A percentile compares a stretch with the other conserved stretches of the same genome.
phyloP scores from a whole-genome alignment of 108 stramenopile genomes.

The Pseudonitzschia multistriata region DNA sequence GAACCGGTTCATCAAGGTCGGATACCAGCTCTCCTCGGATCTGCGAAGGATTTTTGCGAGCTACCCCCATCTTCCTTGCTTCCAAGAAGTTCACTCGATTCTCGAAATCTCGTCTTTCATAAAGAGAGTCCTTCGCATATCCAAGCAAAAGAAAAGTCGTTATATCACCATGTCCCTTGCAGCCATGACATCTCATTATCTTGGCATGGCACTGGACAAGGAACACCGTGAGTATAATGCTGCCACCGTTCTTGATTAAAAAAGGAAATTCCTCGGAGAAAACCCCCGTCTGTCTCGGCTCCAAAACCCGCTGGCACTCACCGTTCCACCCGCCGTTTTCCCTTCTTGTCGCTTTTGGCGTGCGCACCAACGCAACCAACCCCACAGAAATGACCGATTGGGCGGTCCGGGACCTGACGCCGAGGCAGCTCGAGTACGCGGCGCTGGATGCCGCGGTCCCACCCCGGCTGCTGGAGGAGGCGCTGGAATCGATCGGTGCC shows the following conservation, averaged over 20 bases:
- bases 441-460: conserved; percentile 48
- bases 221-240: conserved; percentile 26
- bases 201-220: conserved; percentile 37
- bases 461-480: conserved; percentile 20
- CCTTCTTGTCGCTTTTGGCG: neutral
- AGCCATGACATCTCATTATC: conserved; percentile 27
- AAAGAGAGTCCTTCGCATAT: conserved; percentile 24
- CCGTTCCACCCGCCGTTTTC: neutral
- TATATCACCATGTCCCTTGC: conserved; percentile 32
- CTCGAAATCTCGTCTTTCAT: conserved; percentile 28
- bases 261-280: neutral
- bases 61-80: conserved; percentile 38
- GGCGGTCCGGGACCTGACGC: conserved; percentile 26
- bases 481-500: conserved; percentile 19
- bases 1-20: conserved; percentile 27
- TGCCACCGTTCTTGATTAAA: neutral
- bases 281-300: neutral
- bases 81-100: conserved; percentile 29
- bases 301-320: neutral
- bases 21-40: conserved; percentile 35
- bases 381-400: conserved; percentile 37
- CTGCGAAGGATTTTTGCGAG: conserved; percentile 30
- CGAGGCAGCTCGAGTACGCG: conserved; percentile 40
- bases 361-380: neutral
- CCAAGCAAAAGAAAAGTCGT: conserved; percentile 28